These are phyloP conservation scores for Aspergillus incahuasiensis DNA, from an alignment of 495 filamentous ascomycete species.

Conservation along the genomic window DNA sequence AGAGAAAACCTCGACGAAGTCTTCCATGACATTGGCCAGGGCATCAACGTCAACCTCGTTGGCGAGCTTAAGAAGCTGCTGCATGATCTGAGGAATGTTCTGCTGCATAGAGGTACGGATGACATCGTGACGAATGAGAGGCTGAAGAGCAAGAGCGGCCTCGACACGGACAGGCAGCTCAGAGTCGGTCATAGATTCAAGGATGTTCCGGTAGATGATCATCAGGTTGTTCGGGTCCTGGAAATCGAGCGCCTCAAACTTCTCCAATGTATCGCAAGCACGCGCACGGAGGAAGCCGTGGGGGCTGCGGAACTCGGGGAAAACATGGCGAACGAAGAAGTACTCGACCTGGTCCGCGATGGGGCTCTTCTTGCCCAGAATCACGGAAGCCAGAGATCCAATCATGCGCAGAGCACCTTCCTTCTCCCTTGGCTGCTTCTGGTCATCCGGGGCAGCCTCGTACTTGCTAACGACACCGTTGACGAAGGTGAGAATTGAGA, in stretches of 20 bases:
- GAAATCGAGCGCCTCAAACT: slow-evolving; percentile 95
- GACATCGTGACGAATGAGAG: slow-evolving; percentile 89
- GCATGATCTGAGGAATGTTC: slow-evolving; percentile 99
- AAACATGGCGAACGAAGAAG: slow-evolving; percentile 96
- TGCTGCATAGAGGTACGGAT: slow-evolving; percentile 93
- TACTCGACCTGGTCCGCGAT: slow-evolving; percentile 98
- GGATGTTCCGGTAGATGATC: slow-evolving; percentile 91
- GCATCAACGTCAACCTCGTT: slow-evolving; percentile 95
- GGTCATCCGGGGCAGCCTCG: slow-evolving; percentile 73
- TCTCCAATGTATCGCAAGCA: slow-evolving; percentile 94
- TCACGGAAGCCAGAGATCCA: slow-evolving; percentile 86
- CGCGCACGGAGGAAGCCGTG: slow-evolving; percentile 92
- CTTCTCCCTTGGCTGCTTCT: slow-evolving; percentile 91
- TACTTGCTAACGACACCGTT: slow-evolving; percentile 89
- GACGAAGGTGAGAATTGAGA: slow-evolving; percentile 86
- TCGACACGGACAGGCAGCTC: slow-evolving; percentile 91
- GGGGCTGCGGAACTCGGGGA: slow-evolving; percentile 91
- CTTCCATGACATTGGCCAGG: slow-evolving; percentile 98
- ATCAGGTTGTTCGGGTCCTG: slow-evolving; percentile 91
- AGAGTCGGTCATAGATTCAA: slow-evolving; percentile 92
- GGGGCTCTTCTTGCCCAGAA: slow-evolving; percentile 94
- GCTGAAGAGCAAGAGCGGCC: slow-evolving; percentile 89
- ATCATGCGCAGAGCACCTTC: slow-evolving; percentile 97
- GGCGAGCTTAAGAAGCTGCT: slow-evolving; percentile 91
- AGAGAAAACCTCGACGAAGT: slow-evolving; percentile 98